phyloP scores from a whole-genome alignment of 768 basidiomycete species.

The Mycena filopes region DNA sequence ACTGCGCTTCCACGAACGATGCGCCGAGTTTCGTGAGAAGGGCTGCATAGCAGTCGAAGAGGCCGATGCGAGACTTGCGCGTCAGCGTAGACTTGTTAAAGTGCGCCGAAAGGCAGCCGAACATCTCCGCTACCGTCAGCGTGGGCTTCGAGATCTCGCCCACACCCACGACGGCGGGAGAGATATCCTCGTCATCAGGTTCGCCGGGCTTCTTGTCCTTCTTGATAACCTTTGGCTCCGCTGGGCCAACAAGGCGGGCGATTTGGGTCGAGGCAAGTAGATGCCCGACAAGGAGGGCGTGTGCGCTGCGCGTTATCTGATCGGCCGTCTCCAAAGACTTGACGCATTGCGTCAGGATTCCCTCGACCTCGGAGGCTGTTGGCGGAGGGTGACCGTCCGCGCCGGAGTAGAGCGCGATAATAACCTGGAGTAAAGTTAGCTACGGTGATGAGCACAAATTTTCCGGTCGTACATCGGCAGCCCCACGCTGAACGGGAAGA shows the following conservation, averaged over 20 bases:
- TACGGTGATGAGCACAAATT: neutral
- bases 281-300: slow-evolving; percentile 84
- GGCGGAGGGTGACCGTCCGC: slow-evolving; percentile 62
- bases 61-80: slow-evolving; percentile 81
- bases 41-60: slow-evolving; percentile 90
- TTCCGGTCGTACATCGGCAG: slow-evolving; percentile 63
- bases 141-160: slow-evolving; percentile 74
- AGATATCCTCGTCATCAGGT: slow-evolving; percentile 68
- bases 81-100: slow-evolving; percentile 81
- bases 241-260: slow-evolving; percentile 58
- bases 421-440: slow-evolving; percentile 47
- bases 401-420: slow-evolving; percentile 65
- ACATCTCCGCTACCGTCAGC: slow-evolving; percentile 81
- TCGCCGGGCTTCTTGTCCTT: slow-evolving; percentile 71
- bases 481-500: slow-evolving; percentile 85
- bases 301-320: slow-evolving; percentile 44
- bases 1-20: slow-evolving; percentile 84
- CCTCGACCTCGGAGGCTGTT: slow-evolving; percentile 79
- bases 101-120: slow-evolving; percentile 78
- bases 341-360: slow-evolving; percentile 71
- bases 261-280: slow-evolving; percentile 87
- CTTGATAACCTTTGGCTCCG: slow-evolving; percentile 55
- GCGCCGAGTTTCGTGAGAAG: slow-evolving; percentile 81
- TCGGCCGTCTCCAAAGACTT: slow-evolving; percentile 73
- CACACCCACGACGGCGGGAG: slow-evolving; percentile 35